Evolutionary conservation across 257 asterid genomes (phyloP).

Genomic region (Salvia miltiorrhiza): DNA sequence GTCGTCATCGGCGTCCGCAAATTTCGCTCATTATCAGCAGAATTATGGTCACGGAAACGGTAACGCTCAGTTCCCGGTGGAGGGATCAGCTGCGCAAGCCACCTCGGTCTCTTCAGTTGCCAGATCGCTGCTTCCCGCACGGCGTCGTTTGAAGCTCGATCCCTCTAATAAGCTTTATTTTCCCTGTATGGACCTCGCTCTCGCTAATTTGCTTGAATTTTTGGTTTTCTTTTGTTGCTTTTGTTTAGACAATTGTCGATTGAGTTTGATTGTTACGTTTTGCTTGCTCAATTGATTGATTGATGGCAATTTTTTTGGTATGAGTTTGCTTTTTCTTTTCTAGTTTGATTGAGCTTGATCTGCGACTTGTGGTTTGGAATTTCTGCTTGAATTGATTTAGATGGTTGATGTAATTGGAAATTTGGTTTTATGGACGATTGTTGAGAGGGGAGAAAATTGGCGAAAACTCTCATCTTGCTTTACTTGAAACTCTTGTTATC

Average conservation of each 20-base stretch:
- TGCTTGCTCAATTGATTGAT: background rate
- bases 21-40: constrained; percentile 42
- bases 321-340: background rate
- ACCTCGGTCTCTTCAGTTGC: constrained; percentile 81
- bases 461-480: background rate
- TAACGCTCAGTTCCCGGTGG: constrained; percentile 39
- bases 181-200: constrained; percentile 52
- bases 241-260: background rate
- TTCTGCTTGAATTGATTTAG: background rate
- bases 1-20: constrained; percentile 31
- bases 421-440: background rate
- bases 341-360: background rate
- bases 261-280: background rate
- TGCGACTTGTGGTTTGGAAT: background rate
- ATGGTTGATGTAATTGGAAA: background rate
- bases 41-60: constrained; percentile 48
- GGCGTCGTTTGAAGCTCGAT: constrained; percentile 95
- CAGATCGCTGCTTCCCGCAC: constrained; percentile 78
- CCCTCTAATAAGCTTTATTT: constrained; percentile 83
- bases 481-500: background rate
- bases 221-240: background rate
- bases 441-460: background rate
- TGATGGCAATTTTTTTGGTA: background rate
- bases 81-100: constrained; percentile 56
- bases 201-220: background rate